Evolutionary conservation across 2,329 filamentous ascomycete species (phyloP), one percentile per base, ranked within the genome.

Genomic region (Niveomyces coronatus): DNA sequence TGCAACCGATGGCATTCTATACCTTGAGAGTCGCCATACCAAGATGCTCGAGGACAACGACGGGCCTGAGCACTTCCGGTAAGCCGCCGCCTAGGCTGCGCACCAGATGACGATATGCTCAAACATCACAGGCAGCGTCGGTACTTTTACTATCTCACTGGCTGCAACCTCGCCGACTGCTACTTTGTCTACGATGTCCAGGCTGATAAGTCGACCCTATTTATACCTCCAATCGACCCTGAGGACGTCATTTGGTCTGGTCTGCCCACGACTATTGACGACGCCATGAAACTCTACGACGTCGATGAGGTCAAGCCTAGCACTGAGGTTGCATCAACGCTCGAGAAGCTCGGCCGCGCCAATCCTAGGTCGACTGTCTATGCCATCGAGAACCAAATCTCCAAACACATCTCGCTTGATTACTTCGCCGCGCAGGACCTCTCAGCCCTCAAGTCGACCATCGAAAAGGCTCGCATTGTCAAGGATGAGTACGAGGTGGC

Each of bases 191-290:
- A 95, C 66, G 81, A 94, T 47, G 80, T 94, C 41, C 67, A 73
- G 31, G 70, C 75, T 33, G 72, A 78, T 47, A 76, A 78, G 49
- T 74, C 88, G 28, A 93, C 81, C 3, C 76, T 98, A 34, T 98
- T 88, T 64, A 89, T 98, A 50, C 89, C 91, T 3, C 84, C 87
- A 13, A 74, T 88, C 51, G 79, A 94, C 49, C 75, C 85, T n/a
- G 84, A 91, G 30, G 79, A 79, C 39, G 87, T 96, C 42, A 85
- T 96, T 54, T 98, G 89, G 89, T 84, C 82, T 19, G 91, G 91
- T 10, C 71, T 96, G 13, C 91, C 89, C 0, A 66, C 93, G 44
- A 84, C 79, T 24, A 63, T 72, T 23, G 71, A 82, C 29, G 82
- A 95, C 53, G 89, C 89, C 6, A 64, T 82, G 44, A 62, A 74